Evolutionary conservation across 371 early-diverging fungal genomes (phyloP), one percentile per base, ranked within the genome.

Genomic region (Lichtheimia ornata): DNA sequence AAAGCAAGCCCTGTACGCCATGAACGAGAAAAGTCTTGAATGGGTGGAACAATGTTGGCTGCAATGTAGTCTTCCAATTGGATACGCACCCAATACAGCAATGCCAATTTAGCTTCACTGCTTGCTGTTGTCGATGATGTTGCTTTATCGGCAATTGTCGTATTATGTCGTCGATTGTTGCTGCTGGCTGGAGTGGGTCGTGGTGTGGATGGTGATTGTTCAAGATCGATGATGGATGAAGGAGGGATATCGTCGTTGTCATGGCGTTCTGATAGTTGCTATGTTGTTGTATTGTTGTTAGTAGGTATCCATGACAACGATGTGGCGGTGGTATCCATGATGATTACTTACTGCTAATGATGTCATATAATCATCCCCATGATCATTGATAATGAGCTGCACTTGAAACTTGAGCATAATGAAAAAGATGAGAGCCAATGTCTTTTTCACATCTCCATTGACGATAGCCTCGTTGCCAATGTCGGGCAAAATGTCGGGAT

Each of bases 381-480:
- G 73, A 18, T 77, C 77, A 28, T 72, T 74, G 35, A 81, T 63
- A 45, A 82, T 75, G 18, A 78, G 73, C 54, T 85, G 87, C 43
- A 88, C 77, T 53, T 87, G 84, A 65, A 88, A 90, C 51, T 84
- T 79, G 49, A 89, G 77, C 75, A 94, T 93, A 58, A 95, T 79
- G 27, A 88, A 81, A 82, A 92, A 94, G 15, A 93, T 76, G 14
- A 94, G 79, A 18, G 93, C 96, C 17, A 95, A 65, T 5, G 93
- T 94, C 61, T 94, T 82, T 71, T 94, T 95, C 30, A 85, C 62
- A 66, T 94, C 92, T 25, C 94, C 93, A 67, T 94, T 91, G 18
- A 91, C 90, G 64, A 95, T 91, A 65, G 92, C 93, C 55, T 88
- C 90, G 27, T 88, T 83, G 51, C 93, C 93, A 61, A 94, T 90